These are phyloP conservation scores for Fusarium azukiicola DNA, from an alignment of 2,329 filamentous ascomycete genomes.

Conservation along the genomic window DNA sequence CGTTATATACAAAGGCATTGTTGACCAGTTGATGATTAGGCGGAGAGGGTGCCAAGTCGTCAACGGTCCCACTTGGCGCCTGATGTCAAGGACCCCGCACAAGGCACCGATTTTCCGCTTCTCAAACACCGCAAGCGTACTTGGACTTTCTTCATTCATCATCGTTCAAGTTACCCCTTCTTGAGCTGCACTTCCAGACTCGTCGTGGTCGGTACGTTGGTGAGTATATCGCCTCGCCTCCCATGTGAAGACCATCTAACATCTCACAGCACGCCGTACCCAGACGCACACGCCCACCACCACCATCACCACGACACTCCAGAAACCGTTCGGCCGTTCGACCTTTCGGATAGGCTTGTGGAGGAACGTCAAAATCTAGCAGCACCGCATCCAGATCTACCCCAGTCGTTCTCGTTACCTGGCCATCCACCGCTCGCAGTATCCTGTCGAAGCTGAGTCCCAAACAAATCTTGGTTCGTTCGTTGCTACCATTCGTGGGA, in stretches of 20 bases:
- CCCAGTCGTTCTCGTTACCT: too few species aligned
- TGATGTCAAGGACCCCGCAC: neutral
- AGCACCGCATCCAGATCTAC: too few species aligned
- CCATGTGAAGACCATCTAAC: neutral
- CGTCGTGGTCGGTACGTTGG: neutral
- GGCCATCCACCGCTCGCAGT: too few species aligned
- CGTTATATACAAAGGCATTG: too few species aligned
- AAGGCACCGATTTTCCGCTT: conserved; percentile 1
- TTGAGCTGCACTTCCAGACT: neutral
- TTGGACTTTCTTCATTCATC: neutral
- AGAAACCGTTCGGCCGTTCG: neutral
- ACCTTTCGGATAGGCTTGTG: too few species aligned
- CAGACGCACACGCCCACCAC: neutral
- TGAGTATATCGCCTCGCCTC: neutral
- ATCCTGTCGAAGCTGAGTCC: too few species aligned
- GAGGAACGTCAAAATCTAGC: too few species aligned
- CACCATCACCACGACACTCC: too few species aligned
- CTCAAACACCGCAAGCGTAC: neutral
- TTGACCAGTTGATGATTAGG: too few species aligned
- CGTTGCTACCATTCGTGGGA: too few species aligned
- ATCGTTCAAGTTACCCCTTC: neutral
- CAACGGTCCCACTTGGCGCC: neutral
- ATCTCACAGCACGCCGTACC: neutral
- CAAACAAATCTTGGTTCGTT: too few species aligned
- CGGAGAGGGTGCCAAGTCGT: too few species aligned